Evolutionary conservation across 805 yeast genomes (phyloP), one percentile per base, ranked within the genome.

Genomic region (Ogataea methanolica): DNA sequence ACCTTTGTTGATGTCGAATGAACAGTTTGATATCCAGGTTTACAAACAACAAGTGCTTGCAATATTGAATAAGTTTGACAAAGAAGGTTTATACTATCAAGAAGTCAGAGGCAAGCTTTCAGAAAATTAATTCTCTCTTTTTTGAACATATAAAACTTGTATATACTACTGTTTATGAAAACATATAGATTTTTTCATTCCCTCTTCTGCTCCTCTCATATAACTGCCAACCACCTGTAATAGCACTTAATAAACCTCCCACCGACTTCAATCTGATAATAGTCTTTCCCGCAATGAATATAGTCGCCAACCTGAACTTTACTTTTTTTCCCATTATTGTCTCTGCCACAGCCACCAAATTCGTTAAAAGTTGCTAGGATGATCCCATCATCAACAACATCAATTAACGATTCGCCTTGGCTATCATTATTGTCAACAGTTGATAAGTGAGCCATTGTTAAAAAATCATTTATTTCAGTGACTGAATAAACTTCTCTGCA

Each of bases 211-310:
- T 39, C 35, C 5, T 21, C 44, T 33, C 22, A 47, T 33, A 53
- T 42, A 31, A 55, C 47, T 38, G 51, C 53, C 39, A 51, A 51
- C 59, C 59, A 55, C 14, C 57, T 47, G 37, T 55, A 53, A 40
- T 53, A 55, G 44, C 59, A 55, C 26, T 47, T 36, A 26, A 51
- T n/a, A 16, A 16, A 22, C 14, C 33, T 16, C 21, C 38, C 51
- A 7, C 31, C 22, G 14, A 36, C 11, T 17, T 26, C 1, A n/a
- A 53, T 44, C 17, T 50, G 43, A 47, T 53, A 55, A 33, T 45
- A 47, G 15, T 50, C 54, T 14, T 45, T 31, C 19, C 56, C 56
- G 36, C 53, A 46, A 42, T 50, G 52, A 39, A 55, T 37, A 15
- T 41, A 36, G 33, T 53, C 59, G 15, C 52, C 50, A 0, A 33